Evolutionary conservation across 805 yeast species (phyloP), one percentile per base, ranked within the genome.

Genomic region (Metschnikowia henanensis): DNA sequence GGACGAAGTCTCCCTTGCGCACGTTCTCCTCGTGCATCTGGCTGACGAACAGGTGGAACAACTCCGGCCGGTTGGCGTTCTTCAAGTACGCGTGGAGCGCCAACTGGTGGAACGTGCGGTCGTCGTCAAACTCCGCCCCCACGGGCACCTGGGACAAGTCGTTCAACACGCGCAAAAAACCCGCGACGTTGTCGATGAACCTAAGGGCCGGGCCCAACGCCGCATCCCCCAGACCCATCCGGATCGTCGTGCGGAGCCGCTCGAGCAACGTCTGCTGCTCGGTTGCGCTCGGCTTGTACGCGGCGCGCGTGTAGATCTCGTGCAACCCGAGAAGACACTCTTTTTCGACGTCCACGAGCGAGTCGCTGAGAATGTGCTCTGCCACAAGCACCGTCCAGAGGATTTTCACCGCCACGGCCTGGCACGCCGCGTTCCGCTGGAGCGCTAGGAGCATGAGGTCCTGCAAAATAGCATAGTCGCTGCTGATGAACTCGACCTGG

Each of bases 71-170:
- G 58, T 83, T 80, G 32, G 87, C 89, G 52, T 85, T 81, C 73
- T 84, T 77, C 62, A 89, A 72, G 64, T 80, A 87, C 32, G 89
- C 83, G 49, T 87, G 79, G 56, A 88, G 82, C 55, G 83, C 84
- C 58, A 89, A 72, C 47, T 80, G 80, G 59, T 84, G 86, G 76
- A 86, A 84, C 5, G 90, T 83, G 57, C 96, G 73, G 62, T 89
- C 96, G 60, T 87, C 92, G 55, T 86, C 92, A 62, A 85, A 90
- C 57, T 88, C 95, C 32, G 82, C 82, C 16, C 90, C 90, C 36
- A 74, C 76, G 12, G 96, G 96, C 45, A 89, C 88, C 45, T 78
- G 76, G 53, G 78, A 78, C 54, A 85, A 76, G 55, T 86, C 88
- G 48, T 79, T 74, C 56, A 86, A 72, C 13, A 81, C 79, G 41